Evolutionary conservation across 768 basidiomycete species (phyloP).

Genomic region (Amanita rimosa): DNA sequence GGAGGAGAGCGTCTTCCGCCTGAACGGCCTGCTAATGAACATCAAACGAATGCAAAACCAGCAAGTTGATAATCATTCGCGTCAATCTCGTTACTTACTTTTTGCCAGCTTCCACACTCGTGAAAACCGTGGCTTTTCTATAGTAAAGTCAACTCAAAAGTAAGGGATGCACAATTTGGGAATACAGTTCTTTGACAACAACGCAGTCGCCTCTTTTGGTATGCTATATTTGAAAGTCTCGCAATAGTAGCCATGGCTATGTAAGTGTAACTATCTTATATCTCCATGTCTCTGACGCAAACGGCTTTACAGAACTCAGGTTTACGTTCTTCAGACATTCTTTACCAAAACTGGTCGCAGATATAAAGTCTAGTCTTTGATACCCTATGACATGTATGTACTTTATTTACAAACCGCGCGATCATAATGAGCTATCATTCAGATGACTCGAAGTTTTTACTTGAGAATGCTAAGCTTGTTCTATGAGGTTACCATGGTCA

Average conservation of each 20-base stretch:
- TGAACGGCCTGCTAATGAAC: constrained; percentile 78
- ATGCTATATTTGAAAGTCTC: constrained; percentile 70
- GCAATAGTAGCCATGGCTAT: constrained; percentile 79
- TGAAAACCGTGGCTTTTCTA: constrained; percentile 88
- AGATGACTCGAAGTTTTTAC: too few species aligned
- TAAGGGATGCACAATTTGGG: constrained; percentile 18
- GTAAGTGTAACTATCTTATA: constrained; percentile 37
- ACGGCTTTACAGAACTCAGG: constrained; percentile 54
- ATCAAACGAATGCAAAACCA: constrained; percentile 92
- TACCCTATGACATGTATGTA: constrained; percentile 5
- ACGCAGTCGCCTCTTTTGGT: constrained; percentile 84
- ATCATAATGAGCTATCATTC: constrained; percentile 3
- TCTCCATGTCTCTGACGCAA: not conserved
- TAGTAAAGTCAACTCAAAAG: constrained; percentile 87
- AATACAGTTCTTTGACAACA: constrained; percentile 5
- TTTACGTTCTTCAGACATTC: constrained; percentile 91
- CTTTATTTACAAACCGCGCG: not conserved
- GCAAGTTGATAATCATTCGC: constrained; percentile 30
- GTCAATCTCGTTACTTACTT: constrained; percentile 3
- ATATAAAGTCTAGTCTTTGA: constrained; percentile 64
- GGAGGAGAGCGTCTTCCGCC: constrained; percentile 91
- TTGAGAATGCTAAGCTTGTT: too few species aligned
- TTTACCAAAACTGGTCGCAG: constrained; percentile 88
- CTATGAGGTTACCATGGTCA: too few species aligned
- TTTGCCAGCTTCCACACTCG: constrained; percentile 77